Evolutionary conservation across 768 basidiomycete species (phyloP), one percentile per base, ranked within the genome.

Genomic region (Tylopilus balloui): DNA sequence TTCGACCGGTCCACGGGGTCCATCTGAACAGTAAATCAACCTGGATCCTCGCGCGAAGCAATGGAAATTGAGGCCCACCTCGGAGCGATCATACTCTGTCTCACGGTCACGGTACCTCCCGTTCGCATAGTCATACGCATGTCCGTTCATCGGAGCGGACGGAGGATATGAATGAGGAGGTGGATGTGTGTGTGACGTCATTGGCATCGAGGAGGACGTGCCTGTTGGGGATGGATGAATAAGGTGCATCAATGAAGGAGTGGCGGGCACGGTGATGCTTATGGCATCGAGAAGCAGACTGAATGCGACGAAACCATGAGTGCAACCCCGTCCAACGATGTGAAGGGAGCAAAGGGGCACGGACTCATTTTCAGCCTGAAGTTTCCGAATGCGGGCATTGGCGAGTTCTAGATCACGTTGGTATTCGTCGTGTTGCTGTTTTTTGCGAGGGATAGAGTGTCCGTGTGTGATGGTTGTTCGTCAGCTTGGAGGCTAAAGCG

Each of bases 241-340:
- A 38, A 67, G 65, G 37, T 64, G 66, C 38, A 68, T 48, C 50
- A 67, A 47, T 0, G 68, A 69, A 9, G 66, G 66, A 1, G 63
- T 67, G 20, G 55, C 66, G 17, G 68, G 66, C 3, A 69, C 52
- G 7, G 66, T 36, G 38, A 67, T 65, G 48, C 60, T 69, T 14
- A 67, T 67, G 7, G 66, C 66, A 21, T 67, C 66, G 37, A 67
- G 62, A 20, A 67, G 68, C 10, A 67, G 62, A 42, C 66, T 67
- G 11, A 1, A 50, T 11, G 34, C 14, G 42, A 25, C 12, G 31
- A 43, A 21, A 14, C 10, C 20, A 37, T 15, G 37, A 48, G 34
- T 15, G 23, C 21, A 17, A 44, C 17, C n/a, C n/a, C 24, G 19
- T 38, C 11, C 2, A 4, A 17, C 2, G 12, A 13, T 24, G n/a